Evolutionary conservation across 2,329 filamentous ascomycete species (phyloP), one percentile per base, ranked within the genome.

Genomic region (Magnaporthiopsis poae): DNA sequence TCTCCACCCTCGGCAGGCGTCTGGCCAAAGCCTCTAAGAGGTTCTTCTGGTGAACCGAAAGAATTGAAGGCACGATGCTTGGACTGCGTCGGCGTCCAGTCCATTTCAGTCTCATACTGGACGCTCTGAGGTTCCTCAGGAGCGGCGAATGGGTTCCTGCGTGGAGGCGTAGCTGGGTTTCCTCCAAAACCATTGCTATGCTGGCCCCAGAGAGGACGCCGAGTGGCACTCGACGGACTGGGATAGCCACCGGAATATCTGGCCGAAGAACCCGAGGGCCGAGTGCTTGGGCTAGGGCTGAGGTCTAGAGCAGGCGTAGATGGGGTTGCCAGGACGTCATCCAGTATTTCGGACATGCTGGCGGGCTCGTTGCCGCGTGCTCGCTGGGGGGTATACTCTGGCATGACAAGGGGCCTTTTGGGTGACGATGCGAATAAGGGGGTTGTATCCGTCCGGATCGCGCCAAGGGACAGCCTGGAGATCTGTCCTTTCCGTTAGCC

Each of bases 81-180:
- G n/a, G 82, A 81, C 66, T 79, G 78, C 0, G 86, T 86, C 0
- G 88, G 88, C 2, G 87, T 84, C 86, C 89, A 91, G 72, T 92
- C 90, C 90, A 93, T 92, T 66, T 84, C 83, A 59, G 89, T 84
- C 0, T 78, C 79, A 67, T 82, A 78, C 11, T 79, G 46, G 9
- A 56, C 46, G 46, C 9, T 29, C 18, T 63, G 66, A 7, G 35
- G 36, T 29, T 62, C 33, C 11, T 39, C 31, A 3, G 21, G 46
- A 56, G 21, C n/a, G n/a, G 21, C 46, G 46, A 56, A 56, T 31
- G 27, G 60, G 25, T 61, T 61, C 15, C 31, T 29, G 60, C 69
- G 66, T 31, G 46, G 21, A 25, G 39, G 39, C 15, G 46, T 56
- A 7, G 46, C 46, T 25, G 46, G 46, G 2, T n/a, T 7, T 56